Percentiles rank a stretch among this genome's conserved stretches.
These are phyloP conservation scores for Helicocarpus griseus DNA, from an alignment of 2,329 filamentous ascomycete species.

Conservation along the genomic window DNA sequence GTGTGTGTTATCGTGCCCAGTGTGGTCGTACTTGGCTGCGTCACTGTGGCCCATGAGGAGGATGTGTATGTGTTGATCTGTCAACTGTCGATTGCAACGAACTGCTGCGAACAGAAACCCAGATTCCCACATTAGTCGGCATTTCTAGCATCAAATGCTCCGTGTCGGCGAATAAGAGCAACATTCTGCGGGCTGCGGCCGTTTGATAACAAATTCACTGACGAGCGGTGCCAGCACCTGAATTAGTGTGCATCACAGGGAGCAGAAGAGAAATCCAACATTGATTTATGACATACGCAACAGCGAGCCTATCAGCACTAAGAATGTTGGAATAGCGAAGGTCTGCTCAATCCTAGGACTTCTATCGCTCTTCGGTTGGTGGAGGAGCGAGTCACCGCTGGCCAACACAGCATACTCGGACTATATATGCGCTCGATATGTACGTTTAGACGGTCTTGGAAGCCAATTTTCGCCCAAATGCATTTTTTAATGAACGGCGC, in stretches of 20 bases:
- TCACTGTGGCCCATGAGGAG: not conserved
- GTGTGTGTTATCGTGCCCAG: not conserved
- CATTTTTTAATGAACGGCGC: not conserved
- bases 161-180: not conserved
- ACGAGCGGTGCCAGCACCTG: not conserved
- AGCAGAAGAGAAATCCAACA: not conserved
- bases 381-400: not conserved
- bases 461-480: not conserved
- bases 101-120: conserved; percentile 2
- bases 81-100: not conserved
- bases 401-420: not conserved
- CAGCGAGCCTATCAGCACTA: not conserved
- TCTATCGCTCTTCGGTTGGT: not conserved
- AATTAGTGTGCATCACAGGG: not conserved
- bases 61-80: not conserved
- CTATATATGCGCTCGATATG: not conserved
- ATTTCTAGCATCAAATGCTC: not conserved
- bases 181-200: not conserved
- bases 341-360: not conserved
- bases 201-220: too few relatives aligned
- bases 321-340: not conserved
- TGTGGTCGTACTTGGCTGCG: not conserved
- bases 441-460: not conserved
- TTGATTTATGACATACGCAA: not conserved
- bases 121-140: not conserved